phyloP scores from a whole-genome alignment of 1,284 basidiomycete genomes.

The Malassezia obtusa region DNA sequence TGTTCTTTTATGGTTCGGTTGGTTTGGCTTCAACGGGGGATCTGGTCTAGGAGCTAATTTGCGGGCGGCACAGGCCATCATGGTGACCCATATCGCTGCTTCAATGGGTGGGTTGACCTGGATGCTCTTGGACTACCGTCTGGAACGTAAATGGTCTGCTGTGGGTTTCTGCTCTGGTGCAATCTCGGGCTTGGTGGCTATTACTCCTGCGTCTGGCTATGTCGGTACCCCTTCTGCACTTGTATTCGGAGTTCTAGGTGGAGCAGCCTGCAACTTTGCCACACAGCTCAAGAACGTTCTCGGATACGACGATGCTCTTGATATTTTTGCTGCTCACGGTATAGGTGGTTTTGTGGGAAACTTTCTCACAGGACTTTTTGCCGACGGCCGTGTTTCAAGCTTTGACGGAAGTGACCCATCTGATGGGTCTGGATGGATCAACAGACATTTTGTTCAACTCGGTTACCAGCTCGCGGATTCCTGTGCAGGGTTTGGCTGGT shows the following conservation, averaged over 20 bases:
- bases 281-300: slow-evolving; percentile 71
- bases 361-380: slow-evolving; percentile 74
- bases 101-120: slow-evolving; percentile 54
- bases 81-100: slow-evolving; percentile 60
- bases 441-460: slow-evolving; percentile 62
- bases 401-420: slow-evolving; percentile 71
- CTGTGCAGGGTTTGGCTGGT: slow-evolving; percentile 41
- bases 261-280: slow-evolving; percentile 78
- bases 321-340: slow-evolving; percentile 77
- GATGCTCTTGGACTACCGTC: slow-evolving; percentile 50
- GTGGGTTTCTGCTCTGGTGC: slow-evolving; percentile 63
- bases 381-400: slow-evolving; percentile 68
- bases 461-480: slow-evolving; percentile 80
- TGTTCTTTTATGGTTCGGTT: slow-evolving; percentile 50
- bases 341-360: slow-evolving; percentile 82
- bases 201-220: slow-evolving; percentile 68
- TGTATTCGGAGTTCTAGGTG: slow-evolving; percentile 61
- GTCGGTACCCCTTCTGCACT: slow-evolving; percentile 41
- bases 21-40: slow-evolving; percentile 48
- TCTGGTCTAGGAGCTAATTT: slow-evolving; percentile 50
- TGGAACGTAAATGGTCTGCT: slow-evolving; percentile 51
- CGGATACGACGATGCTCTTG: slow-evolving; percentile 51
- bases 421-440: slow-evolving; percentile 64
- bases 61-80: slow-evolving; percentile 49
- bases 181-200: slow-evolving; percentile 50